Percentiles rank a stretch among this genome's conserved stretches.
Conservation (phyloP, 2,329 filamentous ascomycete species). For the Fusarium tjaetaba region DNA sequence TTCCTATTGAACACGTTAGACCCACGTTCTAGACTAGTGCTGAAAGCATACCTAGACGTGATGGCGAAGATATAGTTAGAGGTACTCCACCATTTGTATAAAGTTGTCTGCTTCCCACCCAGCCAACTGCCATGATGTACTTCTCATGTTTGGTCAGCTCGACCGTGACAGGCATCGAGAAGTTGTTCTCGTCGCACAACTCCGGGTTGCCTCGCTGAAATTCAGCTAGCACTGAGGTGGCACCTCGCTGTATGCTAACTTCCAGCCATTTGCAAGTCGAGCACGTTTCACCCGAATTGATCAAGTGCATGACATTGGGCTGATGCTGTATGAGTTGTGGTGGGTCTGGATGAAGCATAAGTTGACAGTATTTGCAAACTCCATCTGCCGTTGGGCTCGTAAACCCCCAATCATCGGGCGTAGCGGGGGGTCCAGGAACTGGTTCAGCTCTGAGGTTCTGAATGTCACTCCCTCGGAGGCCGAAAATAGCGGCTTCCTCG, state of each 20-base stretch:
- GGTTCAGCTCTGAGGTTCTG: not conserved
- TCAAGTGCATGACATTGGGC: not conserved
- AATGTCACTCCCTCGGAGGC: slow-evolving; percentile 1
- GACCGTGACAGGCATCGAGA: not conserved
- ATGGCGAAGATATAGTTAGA: not conserved
- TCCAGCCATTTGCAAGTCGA: slow-evolving; percentile 6
- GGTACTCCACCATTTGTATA: not conserved
- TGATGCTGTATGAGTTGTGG: not conserved
- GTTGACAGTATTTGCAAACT: slow-evolving; percentile 8
- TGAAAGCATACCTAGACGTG: not conserved
- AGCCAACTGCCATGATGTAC: not conserved
- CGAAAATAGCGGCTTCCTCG: not conserved
- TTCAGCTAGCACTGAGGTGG: not conserved
- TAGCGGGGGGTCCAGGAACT: fast-evolving
- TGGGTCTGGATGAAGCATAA: not conserved
- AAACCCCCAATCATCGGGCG: not conserved
- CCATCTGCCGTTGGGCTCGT: not conserved
- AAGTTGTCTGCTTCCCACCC: not conserved
- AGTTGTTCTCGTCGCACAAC: not conserved
- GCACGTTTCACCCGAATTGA: not conserved
- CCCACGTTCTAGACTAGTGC: fast-evolving
- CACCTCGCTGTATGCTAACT: not conserved
- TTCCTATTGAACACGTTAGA: not conserved
- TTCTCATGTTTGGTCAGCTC: not conserved
- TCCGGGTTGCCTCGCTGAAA: not conserved